Base-by-base conservation (phyloP, 768 basidiomycete genomes). In the Panaeolus papilionaceus region DNA sequence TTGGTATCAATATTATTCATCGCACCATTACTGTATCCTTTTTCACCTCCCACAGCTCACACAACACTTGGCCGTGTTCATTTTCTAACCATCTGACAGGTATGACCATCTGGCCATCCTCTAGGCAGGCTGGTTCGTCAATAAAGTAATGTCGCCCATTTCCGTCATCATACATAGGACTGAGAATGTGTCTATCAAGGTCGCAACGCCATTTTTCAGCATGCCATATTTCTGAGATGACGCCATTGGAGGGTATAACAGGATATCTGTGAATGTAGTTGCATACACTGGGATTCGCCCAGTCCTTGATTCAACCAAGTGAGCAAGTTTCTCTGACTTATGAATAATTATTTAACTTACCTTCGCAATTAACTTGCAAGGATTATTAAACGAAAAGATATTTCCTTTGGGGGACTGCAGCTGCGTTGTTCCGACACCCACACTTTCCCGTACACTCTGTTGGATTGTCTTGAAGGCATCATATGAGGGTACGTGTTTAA, bases 401-500 rank as follows among this genome's bases (percentile, higher is more conserved):
- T 78, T 74, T 11, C 74, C 75, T 54, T 71, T 72, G 7, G 72
- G 61, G 33, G 72, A 73, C 67, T 40, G 71, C 63, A 64, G 67
- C 2, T 64, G 47, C 38, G 51, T 33, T 16, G 8, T 39, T 40
- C 38, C 26, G 42, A 73, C 47, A 74, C 62, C 38, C 23, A 61
- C 65, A 42, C 73, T 68, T 11, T 51, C 44, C 62, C 63, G 72
- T 3, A 75, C 66, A 2, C n/a, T 37, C 69, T 10, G 64, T 37
- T 4, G 65, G 69, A 49, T 71, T 71, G 62, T 75, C 70, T 71
- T 72, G 18, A 78, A 71, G 0, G 28, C 61, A n/a, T 72, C 49
- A 64, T 73, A 75, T 0, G 77, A 72, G 2, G 78, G 80, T 4
- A 81, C 78, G 44, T 77, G 65, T 3, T 61, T 61, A 10, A 74